These are phyloP conservation scores for Lophium mytilinum DNA, from an alignment of 495 filamentous ascomycete species.

Conservation along the genomic window DNA sequence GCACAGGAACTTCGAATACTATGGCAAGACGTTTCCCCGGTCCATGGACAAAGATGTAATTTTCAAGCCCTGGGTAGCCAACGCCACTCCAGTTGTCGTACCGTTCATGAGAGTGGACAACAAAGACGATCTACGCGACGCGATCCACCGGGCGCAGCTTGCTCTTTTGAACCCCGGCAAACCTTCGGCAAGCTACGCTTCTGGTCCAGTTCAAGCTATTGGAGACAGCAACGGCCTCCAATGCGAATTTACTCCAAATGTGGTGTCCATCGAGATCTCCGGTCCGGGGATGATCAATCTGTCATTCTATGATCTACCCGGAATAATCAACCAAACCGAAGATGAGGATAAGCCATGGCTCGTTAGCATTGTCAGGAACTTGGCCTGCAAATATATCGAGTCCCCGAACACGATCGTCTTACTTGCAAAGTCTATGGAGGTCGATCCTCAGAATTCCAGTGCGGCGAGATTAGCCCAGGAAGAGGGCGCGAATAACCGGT, in stretches of 20 bases:
- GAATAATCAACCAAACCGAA: slow-evolving; percentile 61
- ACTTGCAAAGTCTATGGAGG: slow-evolving; percentile 65
- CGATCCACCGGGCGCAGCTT: slow-evolving; percentile 60
- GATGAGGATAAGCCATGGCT: slow-evolving; percentile 55
- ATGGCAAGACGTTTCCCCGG: not conserved
- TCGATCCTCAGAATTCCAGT: slow-evolving; percentile 63
- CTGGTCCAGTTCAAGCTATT: slow-evolving; percentile 33
- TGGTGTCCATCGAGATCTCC: slow-evolving; percentile 64
- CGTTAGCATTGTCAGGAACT: slow-evolving; percentile 56
- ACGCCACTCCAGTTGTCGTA: slow-evolving; percentile 33
- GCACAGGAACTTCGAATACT: slow-evolving; percentile 42
- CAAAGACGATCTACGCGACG: slow-evolving; percentile 47
- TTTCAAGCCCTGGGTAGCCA: slow-evolving; percentile 36
- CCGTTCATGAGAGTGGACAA: slow-evolving; percentile 36
- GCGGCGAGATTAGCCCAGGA: slow-evolving; percentile 55
- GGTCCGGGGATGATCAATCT: slow-evolving; percentile 60
- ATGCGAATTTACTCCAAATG: slow-evolving; percentile 69
- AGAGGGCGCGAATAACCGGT: slow-evolving; percentile 50
- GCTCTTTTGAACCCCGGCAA: slow-evolving; percentile 57
- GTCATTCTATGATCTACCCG: slow-evolving; percentile 75
- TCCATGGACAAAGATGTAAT: slow-evolving; percentile 21
- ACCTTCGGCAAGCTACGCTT: slow-evolving; percentile 41
- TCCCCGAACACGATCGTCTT: slow-evolving; percentile 61
- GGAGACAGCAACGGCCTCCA: slow-evolving; percentile 29
- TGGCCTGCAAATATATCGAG: slow-evolving; percentile 58